Percentiles rank a stretch among this genome's conserved stretches.
Evolutionary conservation across 345 rosid genomes (phyloP).

Genomic region (Linum trigynum): DNA sequence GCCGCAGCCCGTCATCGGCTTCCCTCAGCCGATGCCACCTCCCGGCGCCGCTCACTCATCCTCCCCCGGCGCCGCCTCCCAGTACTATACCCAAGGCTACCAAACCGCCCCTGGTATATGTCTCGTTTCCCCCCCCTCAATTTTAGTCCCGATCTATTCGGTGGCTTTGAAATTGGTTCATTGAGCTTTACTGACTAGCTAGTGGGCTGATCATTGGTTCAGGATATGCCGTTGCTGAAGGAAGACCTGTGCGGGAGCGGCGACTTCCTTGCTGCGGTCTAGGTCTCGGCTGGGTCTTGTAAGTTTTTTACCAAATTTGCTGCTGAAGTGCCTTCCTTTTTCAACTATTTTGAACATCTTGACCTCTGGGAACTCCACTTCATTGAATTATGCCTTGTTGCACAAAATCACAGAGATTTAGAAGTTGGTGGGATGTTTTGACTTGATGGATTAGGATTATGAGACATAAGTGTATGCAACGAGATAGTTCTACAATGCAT

Average conservation of each 20-base stretch:
- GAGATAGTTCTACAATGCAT: too few species aligned
- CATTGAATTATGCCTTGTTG: too few species aligned
- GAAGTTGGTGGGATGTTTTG: too few species aligned
- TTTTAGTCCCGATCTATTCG: too few species aligned
- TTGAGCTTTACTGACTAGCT: background rate
- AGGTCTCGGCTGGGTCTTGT: slow-evolving; percentile 88
- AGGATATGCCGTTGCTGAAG: slow-evolving; percentile 85
- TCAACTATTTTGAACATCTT: too few species aligned
- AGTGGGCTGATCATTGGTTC: slow-evolving; percentile 1
- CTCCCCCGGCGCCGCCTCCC: slow-evolving; percentile 14
- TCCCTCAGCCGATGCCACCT: slow-evolving; percentile 80
- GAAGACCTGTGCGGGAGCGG: slow-evolving; percentile 60
- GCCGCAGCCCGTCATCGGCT: slow-evolving; percentile 52
- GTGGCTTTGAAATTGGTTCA: background rate
- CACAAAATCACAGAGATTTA: too few species aligned
- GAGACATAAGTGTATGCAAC: too few species aligned
- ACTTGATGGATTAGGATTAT: too few species aligned
- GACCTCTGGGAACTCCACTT: too few species aligned
- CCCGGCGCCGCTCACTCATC: slow-evolving; percentile 45
- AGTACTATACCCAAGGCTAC: slow-evolving; percentile 54
- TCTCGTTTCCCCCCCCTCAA: too few species aligned
- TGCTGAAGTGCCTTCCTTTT: too few species aligned
- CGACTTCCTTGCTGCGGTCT: slow-evolving; percentile 87
- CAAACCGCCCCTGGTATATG: slow-evolving; percentile 61
- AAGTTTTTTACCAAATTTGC: slow-evolving; percentile 22